phyloP scores from a whole-genome alignment of 805 yeast species.

The Maudiozyma turicensis region DNA sequence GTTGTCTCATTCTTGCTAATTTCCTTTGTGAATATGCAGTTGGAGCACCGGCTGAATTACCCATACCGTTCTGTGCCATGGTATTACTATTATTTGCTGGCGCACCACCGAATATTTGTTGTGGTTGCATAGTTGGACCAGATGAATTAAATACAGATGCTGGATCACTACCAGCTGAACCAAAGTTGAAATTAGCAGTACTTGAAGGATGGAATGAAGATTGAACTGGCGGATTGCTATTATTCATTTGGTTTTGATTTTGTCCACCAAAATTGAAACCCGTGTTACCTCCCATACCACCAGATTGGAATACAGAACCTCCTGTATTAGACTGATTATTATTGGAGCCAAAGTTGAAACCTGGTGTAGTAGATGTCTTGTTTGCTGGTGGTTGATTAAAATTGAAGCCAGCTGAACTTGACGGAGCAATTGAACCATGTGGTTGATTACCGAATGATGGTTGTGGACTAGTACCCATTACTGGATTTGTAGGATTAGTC shows the following conservation, averaged over 20 bases:
- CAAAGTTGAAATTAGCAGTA: conserved; percentile 22
- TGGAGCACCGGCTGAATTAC: background rate
- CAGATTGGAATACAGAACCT: conserved; percentile 7
- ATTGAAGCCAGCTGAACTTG: background rate
- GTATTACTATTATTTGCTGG: background rate
- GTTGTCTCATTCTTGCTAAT: conserved; percentile 25
- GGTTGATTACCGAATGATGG: background rate
- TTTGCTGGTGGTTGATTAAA: background rate
- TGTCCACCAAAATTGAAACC: background rate
- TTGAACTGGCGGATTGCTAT: conserved; percentile 2
- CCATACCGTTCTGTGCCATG: background rate
- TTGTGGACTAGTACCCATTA: conserved; percentile 1
- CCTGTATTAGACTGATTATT: background rate
- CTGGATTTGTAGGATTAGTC: conserved; percentile 1
- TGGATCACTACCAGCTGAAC: conserved; percentile 12
- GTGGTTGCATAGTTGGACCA: conserved; percentile 3
- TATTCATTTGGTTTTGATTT: background rate
- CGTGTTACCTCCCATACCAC: background rate
- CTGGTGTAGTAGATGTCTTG: background rate
- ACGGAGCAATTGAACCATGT: conserved; percentile 1
- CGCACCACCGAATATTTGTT: conserved; percentile 3
- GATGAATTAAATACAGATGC: conserved; percentile 16
- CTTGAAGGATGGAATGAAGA: conserved; percentile 15
- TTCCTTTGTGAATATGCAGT: conserved; percentile 9
- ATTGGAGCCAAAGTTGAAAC: background rate